Evolutionary conservation across 495 filamentous ascomycete genomes (phyloP).

Genomic region (Penicillium psychrofluorescens): DNA sequence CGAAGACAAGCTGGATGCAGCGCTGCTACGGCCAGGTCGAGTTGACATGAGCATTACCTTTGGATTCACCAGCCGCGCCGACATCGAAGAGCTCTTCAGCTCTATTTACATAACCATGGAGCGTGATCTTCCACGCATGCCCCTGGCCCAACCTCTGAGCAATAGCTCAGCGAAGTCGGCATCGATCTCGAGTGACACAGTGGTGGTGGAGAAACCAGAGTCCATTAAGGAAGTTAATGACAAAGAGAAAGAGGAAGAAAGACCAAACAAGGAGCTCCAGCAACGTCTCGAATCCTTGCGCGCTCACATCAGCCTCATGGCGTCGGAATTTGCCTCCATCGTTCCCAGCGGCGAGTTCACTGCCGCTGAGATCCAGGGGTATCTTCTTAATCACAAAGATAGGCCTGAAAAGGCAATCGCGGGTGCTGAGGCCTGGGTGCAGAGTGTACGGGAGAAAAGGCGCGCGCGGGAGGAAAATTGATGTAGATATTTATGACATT

Average conservation of each 20-base stretch:
- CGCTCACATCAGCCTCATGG: conserved; percentile 30
- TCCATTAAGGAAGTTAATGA: neutral
- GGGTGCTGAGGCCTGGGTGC: conserved; percentile 51
- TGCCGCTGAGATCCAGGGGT: conserved; percentile 75
- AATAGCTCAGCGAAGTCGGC: conserved; percentile 1
- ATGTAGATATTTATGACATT: neutral
- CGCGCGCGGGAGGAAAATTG: conserved; percentile 5
- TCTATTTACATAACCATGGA: conserved; percentile 54
- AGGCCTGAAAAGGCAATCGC: conserved; percentile 52
- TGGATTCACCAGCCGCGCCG: conserved; percentile 51
- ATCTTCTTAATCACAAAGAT: conserved; percentile 60
- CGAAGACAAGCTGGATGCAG: conserved; percentile 64
- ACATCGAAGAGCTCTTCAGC: conserved; percentile 61
- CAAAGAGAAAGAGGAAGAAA: neutral
- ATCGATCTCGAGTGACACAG: neutral
- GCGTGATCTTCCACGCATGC: conserved; percentile 12
- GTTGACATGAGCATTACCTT: conserved; percentile 72
- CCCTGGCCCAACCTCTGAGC: neutral
- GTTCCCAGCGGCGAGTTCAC: conserved; percentile 60
- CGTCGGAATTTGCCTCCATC: conserved; percentile 49
- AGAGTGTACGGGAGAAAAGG: conserved; percentile 48
- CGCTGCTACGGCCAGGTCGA: conserved; percentile 68
- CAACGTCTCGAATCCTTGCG: conserved; percentile 3
- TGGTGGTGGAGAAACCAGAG: neutral
- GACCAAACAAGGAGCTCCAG: conserved; percentile 1